Conservation (phyloP, 495 filamentous ascomycete species). For the Neurospora sp. region DNA sequence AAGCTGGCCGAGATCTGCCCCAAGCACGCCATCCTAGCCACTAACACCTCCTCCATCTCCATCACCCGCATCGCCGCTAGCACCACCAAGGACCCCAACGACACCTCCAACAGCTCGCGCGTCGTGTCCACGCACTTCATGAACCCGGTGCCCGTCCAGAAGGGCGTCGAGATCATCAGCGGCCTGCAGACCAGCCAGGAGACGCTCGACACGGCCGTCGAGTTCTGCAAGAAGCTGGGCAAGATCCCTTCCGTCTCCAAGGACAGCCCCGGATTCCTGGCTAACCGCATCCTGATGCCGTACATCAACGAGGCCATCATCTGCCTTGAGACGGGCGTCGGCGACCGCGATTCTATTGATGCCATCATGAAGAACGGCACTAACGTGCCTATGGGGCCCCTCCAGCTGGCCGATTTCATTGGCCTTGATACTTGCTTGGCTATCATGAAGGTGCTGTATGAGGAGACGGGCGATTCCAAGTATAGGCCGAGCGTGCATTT, state of each 20-base stretch:
- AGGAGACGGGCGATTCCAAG: slow-evolving; percentile 89
- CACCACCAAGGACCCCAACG: slow-evolving; percentile 54
- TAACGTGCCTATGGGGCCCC: slow-evolving; percentile 95
- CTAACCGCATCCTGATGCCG: slow-evolving; percentile 95
- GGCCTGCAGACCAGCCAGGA: slow-evolving; percentile 80
- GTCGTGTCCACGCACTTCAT: slow-evolving; percentile 98
- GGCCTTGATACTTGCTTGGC: slow-evolving; percentile 92
- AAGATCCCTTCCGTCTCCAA: slow-evolving; percentile 81
- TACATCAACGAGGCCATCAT: slow-evolving; percentile 99
- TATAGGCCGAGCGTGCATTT: slow-evolving; percentile 82
- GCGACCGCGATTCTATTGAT: slow-evolving; percentile 81
- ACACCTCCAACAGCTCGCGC: slow-evolving; percentile 71
- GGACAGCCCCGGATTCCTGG: slow-evolving; percentile 89
- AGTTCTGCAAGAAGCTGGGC: slow-evolving; percentile 82
- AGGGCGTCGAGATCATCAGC: slow-evolving; percentile 94
- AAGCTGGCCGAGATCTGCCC: slow-evolving; percentile 74
- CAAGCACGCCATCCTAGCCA: slow-evolving; percentile 85
- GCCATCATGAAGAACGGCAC: slow-evolving; percentile 99
- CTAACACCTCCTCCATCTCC: slow-evolving; percentile 94
- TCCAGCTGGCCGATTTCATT: slow-evolving; percentile 94
- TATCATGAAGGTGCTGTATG: slow-evolving; percentile 93
- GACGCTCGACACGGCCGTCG: slow-evolving; percentile 75
- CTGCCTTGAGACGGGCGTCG: slow-evolving; percentile 89
- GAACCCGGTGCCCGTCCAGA: slow-evolving; percentile 96
- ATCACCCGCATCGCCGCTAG: slow-evolving; percentile 86